Evolutionary conservation across 2,329 filamentous ascomycete genomes (phyloP).

Genomic region (Fusarium tricinctum): DNA sequence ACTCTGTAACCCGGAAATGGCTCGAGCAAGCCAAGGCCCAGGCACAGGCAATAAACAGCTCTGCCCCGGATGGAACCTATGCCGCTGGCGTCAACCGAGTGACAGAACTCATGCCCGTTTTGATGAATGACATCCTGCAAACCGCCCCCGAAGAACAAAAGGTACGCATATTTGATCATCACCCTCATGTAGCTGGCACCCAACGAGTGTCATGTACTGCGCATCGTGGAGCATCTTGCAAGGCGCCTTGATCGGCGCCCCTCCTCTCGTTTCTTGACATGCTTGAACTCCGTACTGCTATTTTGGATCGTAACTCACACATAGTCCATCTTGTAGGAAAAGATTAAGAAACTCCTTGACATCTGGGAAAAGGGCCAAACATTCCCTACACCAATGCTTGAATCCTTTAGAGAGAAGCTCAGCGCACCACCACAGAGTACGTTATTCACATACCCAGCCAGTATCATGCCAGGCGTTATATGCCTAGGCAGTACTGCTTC

Average conservation of each 20-base stretch:
- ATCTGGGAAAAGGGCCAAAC: conserved; percentile 98
- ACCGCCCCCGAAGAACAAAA: conserved; percentile 94
- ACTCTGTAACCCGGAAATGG: conserved; percentile 99
- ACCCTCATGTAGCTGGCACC: conserved; percentile 44
- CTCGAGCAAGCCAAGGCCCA: conserved; percentile 92
- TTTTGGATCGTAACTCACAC: conserved; percentile 57
- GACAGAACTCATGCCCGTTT: conserved; percentile 90
- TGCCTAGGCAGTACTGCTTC: conserved; percentile 8
- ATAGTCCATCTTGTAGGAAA: conserved; percentile 77
- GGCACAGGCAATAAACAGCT: conserved; percentile 83
- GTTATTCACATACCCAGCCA: conserved; percentile 52
- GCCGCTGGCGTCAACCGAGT: conserved; percentile 96
- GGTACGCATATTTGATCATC: conserved; percentile 73
- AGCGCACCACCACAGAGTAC: conserved; percentile 75
- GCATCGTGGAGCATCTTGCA: conserved; percentile 33
- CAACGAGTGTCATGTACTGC: conserved; percentile 30
- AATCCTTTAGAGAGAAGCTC: conserved; percentile 85
- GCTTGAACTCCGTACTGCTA: conserved; percentile 31
- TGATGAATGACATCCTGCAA: conserved; percentile 96
- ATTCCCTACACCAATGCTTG: conserved; percentile 85
- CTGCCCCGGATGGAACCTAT: conserved; percentile 91
- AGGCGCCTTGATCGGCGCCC: conserved; percentile 17
- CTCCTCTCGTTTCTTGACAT: conserved; percentile 41
- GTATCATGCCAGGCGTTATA: not conserved
- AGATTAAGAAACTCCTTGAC: conserved; percentile 92